phyloP scores from a whole-genome alignment of 2,329 filamentous ascomycete genomes.

The Stagonosporopsis vannaccii region DNA sequence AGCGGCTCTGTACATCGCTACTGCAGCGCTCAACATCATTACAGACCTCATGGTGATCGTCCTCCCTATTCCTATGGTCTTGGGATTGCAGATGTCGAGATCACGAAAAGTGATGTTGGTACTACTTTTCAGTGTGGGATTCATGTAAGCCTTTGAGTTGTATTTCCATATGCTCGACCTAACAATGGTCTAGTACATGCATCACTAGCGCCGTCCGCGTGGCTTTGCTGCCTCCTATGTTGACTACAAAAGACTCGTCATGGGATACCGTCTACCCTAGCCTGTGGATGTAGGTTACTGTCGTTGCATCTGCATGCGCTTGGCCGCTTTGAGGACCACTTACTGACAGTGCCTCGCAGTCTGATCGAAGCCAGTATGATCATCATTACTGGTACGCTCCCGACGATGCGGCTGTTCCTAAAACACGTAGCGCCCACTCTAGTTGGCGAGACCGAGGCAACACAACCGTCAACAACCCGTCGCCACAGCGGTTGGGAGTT shows the following conservation, averaged over 20 bases:
- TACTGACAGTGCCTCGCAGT: constrained; percentile 27
- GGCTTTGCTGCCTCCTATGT: constrained; percentile 22
- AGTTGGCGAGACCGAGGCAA: constrained; percentile 5
- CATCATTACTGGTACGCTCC: constrained; percentile 52
- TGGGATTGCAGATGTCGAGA: constrained; percentile 21
- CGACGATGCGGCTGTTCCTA: constrained; percentile 52
- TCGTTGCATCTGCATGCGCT: not conserved
- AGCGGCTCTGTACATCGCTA: constrained; percentile 27
- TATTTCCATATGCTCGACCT: not conserved
- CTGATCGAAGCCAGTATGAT: constrained; percentile 52
- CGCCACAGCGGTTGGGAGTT: constrained; percentile 12
- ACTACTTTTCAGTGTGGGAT: constrained; percentile 19
- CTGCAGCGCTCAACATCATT: constrained; percentile 26
- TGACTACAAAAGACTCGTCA: constrained; percentile 14
- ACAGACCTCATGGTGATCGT: constrained; percentile 25
- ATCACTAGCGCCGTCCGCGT: constrained; percentile 23
- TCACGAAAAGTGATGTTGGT: constrained; percentile 24
- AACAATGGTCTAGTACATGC: constrained; percentile 15
- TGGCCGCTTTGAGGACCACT: not conserved
- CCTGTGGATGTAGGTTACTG: constrained; percentile 21
- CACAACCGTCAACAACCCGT: not conserved
- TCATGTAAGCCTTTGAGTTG: constrained; percentile 10
- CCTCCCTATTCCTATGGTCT: constrained; percentile 24
- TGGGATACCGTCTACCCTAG: constrained; percentile 24
- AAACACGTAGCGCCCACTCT: constrained; percentile 43